Evolutionary conservation across 2,329 filamentous ascomycete species (phyloP), one percentile per base, ranked within the genome.

Genomic region (Fusarium anthophilum): DNA sequence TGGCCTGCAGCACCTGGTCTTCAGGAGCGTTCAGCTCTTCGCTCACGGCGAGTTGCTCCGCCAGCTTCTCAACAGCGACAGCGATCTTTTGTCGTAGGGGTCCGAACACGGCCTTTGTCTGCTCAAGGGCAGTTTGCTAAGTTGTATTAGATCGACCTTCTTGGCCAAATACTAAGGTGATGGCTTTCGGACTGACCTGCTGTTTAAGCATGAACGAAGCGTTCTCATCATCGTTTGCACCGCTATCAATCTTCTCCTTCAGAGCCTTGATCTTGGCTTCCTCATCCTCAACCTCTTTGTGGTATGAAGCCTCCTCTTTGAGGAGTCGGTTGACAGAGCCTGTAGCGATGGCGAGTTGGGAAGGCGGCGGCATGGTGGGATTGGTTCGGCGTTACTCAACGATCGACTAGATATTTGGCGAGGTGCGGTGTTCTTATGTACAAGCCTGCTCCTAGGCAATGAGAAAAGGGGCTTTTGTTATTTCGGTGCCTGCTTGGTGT

Each of bases 221-320:
- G 83, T 98, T 98, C 76, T 93, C 93, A 14, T 89, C 88, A 60
- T 89, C 86, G 22, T 82, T 84, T 8, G 83, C 82, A 32, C 83
- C 84, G n/a, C 79, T 82, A 47, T 86, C 81, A 38, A 90, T 81
- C 76, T 93, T 90, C 50, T 87, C 85, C 81, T 91, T 87, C 24
- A 97, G 87, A 81, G 91, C 90, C 81, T 89, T 85, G 73, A 97
- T 89, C 64, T 93, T 90, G 70, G 89, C 88, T 77, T 93, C 88
- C 81, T 98, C 95, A 74, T 92, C 87, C 73, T 89, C 86, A 26
- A 95, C 88, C 83, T 99, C 96, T 80, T 93, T 93, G 86, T 95
- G 93, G 85, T 99, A 98, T 78, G 92, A 96, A 44, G 89, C 87
- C 83, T 98, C 94, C 83, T 99, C 96, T 83, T 97, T 98, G 75